Percentiles rank a stretch among this genome's conserved stretches.
These are phyloP conservation scores for Candida awuae DNA, from an alignment of 805 yeast genomes.

Conservation along the genomic window DNA sequence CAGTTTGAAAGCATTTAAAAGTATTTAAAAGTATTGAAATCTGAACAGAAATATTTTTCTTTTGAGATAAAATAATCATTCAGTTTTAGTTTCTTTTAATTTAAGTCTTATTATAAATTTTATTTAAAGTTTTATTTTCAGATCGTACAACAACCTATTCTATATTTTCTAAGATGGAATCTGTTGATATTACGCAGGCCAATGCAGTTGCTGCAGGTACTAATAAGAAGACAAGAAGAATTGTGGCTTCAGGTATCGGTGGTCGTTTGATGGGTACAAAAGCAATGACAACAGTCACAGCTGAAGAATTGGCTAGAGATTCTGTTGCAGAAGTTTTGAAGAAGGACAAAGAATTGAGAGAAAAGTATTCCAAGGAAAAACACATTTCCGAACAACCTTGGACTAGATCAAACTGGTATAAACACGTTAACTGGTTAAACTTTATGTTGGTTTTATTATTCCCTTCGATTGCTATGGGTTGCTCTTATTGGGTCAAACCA, in stretches of 20 bases:
- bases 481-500: slow-evolving; percentile 41
- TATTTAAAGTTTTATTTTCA: neutral
- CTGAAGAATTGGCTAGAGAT: slow-evolving; percentile 50
- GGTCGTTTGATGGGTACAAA: slow-evolving; percentile 80
- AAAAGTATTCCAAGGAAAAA: slow-evolving; percentile 32
- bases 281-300: slow-evolving; percentile 58
- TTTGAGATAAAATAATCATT: too few species aligned
- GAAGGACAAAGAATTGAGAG: slow-evolving; percentile 37
- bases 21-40: too few species aligned
- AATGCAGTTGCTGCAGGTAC: slow-evolving; percentile 80
- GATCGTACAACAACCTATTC: neutral
- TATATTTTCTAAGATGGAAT: slow-evolving; percentile 17
- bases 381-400: slow-evolving; percentile 77
- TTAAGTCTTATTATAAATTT: too few species aligned
- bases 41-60: too few species aligned
- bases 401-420: slow-evolving; percentile 64
- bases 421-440: slow-evolving; percentile 75
- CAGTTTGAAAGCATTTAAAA: too few species aligned
- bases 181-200: slow-evolving; percentile 58
- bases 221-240: slow-evolving; percentile 58
- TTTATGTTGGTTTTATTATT: slow-evolving; percentile 52
- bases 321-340: slow-evolving; percentile 40
- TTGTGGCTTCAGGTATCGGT: slow-evolving; percentile 70
- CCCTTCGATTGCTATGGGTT: slow-evolving; percentile 47
- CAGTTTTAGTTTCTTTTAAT: too few species aligned